Evolutionary conservation across 1,139 yeast species (phyloP).

Genomic region (Candida glucosophila): DNA sequence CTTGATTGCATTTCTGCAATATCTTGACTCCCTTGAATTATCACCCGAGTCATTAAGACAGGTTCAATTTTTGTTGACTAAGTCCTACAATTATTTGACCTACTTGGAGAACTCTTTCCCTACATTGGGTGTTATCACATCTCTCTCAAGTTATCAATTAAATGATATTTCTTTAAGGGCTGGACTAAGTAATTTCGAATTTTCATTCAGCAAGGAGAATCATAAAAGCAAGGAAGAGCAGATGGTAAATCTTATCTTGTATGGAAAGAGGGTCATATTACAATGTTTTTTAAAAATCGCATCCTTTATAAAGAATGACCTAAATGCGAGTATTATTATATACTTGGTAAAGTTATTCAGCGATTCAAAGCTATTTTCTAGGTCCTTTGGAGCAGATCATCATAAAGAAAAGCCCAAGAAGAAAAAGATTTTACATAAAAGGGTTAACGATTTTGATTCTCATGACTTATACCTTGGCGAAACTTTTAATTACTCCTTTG

Average conservation of each 20-base stretch:
- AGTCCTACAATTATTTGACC: conserved; percentile 34
- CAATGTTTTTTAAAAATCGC: conserved; percentile 26
- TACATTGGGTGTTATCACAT: conserved; percentile 26
- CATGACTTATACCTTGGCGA: conserved; percentile 17
- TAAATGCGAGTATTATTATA: conserved; percentile 34
- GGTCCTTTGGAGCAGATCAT: conserved; percentile 11
- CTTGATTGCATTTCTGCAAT: conserved; percentile 34
- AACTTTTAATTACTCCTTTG: conserved; percentile 29
- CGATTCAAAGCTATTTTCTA: conserved; percentile 27
- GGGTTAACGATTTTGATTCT: conserved; percentile 17
- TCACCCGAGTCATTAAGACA: conserved; percentile 38
- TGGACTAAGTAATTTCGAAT: conserved; percentile 28
- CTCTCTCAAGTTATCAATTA: conserved; percentile 18
- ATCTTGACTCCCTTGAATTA: conserved; percentile 28
- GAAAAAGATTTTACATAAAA: conserved; percentile 23
- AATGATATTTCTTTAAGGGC: conserved; percentile 27
- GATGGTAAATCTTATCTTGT: conserved; percentile 24
- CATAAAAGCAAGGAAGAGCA: conserved; percentile 23
- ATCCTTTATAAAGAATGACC: conserved; percentile 23
- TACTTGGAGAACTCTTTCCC: conserved; percentile 33
- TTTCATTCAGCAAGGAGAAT: conserved; percentile 24
- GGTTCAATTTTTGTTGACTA: conserved; percentile 33
- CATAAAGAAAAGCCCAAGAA: conserved; percentile 19
- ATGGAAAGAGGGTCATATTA: conserved; percentile 26
- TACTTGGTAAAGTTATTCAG: conserved; percentile 31